Conservation (phyloP, 75 land plant species). For the Sequoia sempervirens region DNA sequence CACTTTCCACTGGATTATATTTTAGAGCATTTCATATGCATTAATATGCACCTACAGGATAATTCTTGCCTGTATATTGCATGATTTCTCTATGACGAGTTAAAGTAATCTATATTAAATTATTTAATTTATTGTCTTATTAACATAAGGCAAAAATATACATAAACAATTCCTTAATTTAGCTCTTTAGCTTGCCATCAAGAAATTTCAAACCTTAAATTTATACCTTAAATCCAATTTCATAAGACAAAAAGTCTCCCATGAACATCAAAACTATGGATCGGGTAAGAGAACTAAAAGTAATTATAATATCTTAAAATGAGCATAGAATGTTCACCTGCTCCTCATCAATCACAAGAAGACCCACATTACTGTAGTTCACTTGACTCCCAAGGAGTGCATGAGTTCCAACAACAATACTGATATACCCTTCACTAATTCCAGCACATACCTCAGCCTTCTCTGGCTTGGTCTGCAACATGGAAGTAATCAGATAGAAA, state of each 20-base stretch:
- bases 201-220: not conserved
- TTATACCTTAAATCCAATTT: not conserved
- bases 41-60: not conserved
- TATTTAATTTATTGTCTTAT: not conserved
- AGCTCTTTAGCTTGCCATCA: constrained; percentile 1
- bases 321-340: constrained; percentile 44
- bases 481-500: not conserved
- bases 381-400: constrained; percentile 84
- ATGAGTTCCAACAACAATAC: constrained; percentile 94
- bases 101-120: too few relatives aligned
- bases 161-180: not conserved
- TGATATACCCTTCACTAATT: constrained; percentile 67
- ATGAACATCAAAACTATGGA: not conserved
- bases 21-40: not conserved
- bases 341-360: constrained; percentile 95
- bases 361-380: constrained; percentile 84
- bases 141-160: not conserved
- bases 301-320: not conserved
- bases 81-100: not conserved
- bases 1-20: not conserved
- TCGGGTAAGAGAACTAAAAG: not conserved
- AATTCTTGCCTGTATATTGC: not conserved
- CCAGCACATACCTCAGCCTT: constrained; percentile 59
- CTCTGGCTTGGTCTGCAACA: constrained; percentile 76
- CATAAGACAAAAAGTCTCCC: not conserved